Conservation (phyloP, 306 rosid species). For the Mimosa bimucronata region DNA sequence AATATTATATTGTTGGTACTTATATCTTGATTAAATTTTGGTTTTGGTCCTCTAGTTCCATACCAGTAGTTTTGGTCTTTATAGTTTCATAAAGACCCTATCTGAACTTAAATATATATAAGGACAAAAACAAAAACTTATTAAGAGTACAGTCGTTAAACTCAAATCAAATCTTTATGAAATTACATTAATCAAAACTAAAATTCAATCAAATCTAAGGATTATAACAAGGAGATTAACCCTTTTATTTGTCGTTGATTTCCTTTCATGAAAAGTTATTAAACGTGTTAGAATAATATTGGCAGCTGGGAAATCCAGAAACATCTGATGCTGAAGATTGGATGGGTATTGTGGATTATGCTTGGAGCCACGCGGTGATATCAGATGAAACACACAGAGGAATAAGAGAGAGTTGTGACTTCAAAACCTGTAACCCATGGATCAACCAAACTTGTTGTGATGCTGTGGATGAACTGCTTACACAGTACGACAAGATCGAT, state of each 20-base stretch:
- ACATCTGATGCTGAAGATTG: conserved; percentile 84
- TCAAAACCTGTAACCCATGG: conserved; percentile 72
- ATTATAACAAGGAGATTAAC: too few species aligned
- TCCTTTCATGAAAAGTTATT: background rate
- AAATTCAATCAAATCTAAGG: too few species aligned
- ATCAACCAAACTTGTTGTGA: conserved; percentile 52
- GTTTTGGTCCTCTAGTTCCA: too few species aligned
- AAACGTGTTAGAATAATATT: background rate
- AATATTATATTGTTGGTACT: too few species aligned
- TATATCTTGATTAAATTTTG: too few species aligned
- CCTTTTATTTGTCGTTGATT: background rate
- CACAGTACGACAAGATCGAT: conserved; percentile 72
- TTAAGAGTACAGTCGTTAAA: too few species aligned
- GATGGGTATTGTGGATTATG: conserved; percentile 88
- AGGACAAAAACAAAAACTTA: too few species aligned
- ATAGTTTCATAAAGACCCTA: too few species aligned
- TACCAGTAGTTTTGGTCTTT: too few species aligned
- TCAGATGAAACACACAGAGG: conserved; percentile 81
- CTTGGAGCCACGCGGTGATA: conserved; percentile 95
- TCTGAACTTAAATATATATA: too few species aligned
- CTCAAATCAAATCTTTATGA: too few species aligned
- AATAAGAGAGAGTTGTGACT: conserved; percentile 66
- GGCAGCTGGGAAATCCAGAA: conserved; percentile 89
- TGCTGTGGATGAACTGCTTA: conserved; percentile 63
- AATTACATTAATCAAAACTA: too few species aligned